Evolutionary conservation across 176 grass and related monocot genomes (phyloP), one percentile per base, ranked within the genome.

Genomic region (Lolium rigidum): DNA sequence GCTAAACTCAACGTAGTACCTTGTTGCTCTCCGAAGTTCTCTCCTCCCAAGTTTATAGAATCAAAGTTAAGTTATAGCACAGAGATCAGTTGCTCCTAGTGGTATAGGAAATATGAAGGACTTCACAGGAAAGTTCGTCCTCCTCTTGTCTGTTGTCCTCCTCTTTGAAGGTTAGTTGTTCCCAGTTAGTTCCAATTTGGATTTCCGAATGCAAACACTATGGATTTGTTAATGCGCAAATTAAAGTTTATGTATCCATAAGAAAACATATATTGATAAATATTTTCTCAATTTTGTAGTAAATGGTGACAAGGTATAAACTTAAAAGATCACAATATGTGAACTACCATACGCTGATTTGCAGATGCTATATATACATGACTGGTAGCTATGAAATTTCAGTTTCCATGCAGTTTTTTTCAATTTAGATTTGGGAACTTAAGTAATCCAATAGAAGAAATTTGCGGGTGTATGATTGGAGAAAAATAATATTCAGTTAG

Each of bases 121-220:
- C 47, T 85, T 17, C 26, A 76, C 38, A 10, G 50, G 76, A 25
- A 89, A 49, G 82, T 39, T 81, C 69, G 49, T 59, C 4, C 44
- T 85, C 22, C 8, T 89, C 66, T 74, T 89, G 47, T 51, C 20
- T 8, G 28, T 80, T 63, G 54, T 79, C 60, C 74, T 88, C 60
- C 74, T 88, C 20, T 79, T 84, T 54, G 76, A 84, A 89, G 87
- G 87, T 89, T 22, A 66, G 75, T 52, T 65, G 28, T 81, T 55
- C 64, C 72, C 26, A 14, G 22, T 50, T 74, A 7, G 25, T 31
- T 84, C 61, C 18, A 44, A 31, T 38, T 64, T 73, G 25, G 26
- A 59, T 39, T 38, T 78, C 25, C 9, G 35, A 60, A 49, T 65
- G 47, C 24, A 82, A 67, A 59, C 51, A 59, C 4, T 59, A 38